Evolutionary conservation across 2,329 filamentous ascomycete species (phyloP), one percentile per base, ranked within the genome.

Genomic region (Sordariomycetes sp.): DNA sequence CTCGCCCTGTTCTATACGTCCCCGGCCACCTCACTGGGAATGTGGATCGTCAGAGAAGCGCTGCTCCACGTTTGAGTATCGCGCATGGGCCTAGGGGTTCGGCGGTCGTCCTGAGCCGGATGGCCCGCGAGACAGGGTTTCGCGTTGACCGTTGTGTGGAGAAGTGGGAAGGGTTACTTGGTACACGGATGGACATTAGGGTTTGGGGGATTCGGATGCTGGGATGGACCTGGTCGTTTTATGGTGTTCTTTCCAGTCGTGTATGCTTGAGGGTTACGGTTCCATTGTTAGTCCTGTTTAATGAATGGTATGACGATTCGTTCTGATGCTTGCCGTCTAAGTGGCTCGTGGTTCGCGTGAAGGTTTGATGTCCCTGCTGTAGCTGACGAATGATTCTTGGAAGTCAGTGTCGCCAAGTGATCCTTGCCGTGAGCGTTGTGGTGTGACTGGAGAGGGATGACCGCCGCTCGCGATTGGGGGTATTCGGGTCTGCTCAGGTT

Each of bases 281-380:
- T 54, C 46, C n/a, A 32, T 53, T 43, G 22, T 22, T 46, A 48
- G 35, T 53, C 46, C 53, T 35, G 22, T 25, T 53, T 58, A 53
- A 57, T 57, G 55, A 57, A 57, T 18, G 55, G 34, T 48, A 57
- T 57, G 43, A 57, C 16, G 40, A 51, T 57, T 35, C 18, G 32
- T 32, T n/a, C 40, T 28, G 22, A 48, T 56, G 22, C 20, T 24
- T 50, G 24, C 28, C 24, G 20, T 16, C 12, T 24, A 11, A 43
- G 37, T 24, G 25, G 18, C 25, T 48, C 22, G 18, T 28, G 40
- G 8, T 32, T 32, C 4, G 40, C 14, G 12, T 43, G 24, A 12
- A 20, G 37, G 28, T 32, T 32, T 32, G 28, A 32, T 32, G 8
- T 32, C 28, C 28, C 4, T 32, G 8, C 28, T 32, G 28, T 32